A percentile compares a stretch with the other conserved stretches of the same genome.
These are phyloP conservation scores for Blastomyces parvus DNA, from an alignment of 2,329 filamentous ascomycete species.

Conservation along the genomic window DNA sequence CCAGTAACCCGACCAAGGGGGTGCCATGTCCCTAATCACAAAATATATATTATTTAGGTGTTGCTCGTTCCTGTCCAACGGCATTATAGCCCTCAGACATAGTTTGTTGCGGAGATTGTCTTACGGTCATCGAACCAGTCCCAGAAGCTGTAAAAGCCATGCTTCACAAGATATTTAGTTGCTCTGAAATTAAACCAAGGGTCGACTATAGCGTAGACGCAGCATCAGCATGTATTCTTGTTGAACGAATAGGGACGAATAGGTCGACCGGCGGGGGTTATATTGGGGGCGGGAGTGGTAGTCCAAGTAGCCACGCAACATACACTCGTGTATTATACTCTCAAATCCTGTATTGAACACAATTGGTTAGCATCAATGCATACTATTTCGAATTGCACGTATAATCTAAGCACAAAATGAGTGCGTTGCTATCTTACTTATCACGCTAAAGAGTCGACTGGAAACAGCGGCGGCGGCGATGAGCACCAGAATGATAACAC, in stretches of 20 bases:
- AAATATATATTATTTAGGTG: constrained; percentile 11
- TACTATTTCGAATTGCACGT: constrained; percentile 7
- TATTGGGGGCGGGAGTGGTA: not conserved
- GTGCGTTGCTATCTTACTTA: constrained; percentile 54
- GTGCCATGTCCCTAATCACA: constrained; percentile 74
- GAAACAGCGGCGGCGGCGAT: constrained; percentile 88
- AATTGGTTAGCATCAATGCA: constrained; percentile 24
- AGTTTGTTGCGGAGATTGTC: constrained; percentile 21
- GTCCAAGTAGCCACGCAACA: constrained; percentile 34
- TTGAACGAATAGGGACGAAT: constrained; percentile 4
- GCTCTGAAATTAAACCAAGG: constrained; percentile 99
- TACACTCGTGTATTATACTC: constrained; percentile 99
- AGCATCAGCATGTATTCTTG: constrained; percentile 11
- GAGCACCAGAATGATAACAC: constrained; percentile 78
- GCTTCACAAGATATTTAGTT: constrained; percentile 90
- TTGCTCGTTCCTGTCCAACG: not conserved
- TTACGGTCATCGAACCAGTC: constrained; percentile 98
- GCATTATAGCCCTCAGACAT: not conserved
- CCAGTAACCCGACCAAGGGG: constrained; percentile 95
- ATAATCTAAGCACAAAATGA: constrained; percentile 5
- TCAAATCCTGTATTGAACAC: constrained; percentile 61
- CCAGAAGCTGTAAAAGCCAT: constrained; percentile 99
- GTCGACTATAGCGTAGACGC: constrained; percentile 57
- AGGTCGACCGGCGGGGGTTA: not conserved
- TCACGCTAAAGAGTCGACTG: constrained; percentile 95